Conservation (phyloP, 179 eudicot genomes). For the Carnegiea gigantea region DNA sequence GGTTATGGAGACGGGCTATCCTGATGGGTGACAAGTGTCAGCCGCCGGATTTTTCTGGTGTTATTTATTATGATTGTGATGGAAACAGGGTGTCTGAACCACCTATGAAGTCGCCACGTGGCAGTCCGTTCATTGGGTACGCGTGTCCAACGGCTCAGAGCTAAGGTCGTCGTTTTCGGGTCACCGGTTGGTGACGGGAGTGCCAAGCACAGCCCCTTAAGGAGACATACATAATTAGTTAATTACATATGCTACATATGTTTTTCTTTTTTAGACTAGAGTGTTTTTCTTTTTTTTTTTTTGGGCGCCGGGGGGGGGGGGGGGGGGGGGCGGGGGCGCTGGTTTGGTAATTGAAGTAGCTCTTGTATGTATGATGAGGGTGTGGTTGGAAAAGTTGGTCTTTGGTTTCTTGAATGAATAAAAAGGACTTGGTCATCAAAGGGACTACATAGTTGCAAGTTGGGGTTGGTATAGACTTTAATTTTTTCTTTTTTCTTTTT, state of each 20-base stretch:
- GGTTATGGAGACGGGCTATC: constrained; percentile 50
- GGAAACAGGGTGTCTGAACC: constrained; percentile 39
- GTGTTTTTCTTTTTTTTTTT: neutral
- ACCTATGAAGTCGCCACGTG: constrained; percentile 51
- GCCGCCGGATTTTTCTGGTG: constrained; percentile 57
- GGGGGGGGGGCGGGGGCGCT: no score
- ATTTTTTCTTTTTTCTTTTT: no score
- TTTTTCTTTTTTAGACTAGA: neutral
- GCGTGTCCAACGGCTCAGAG: constrained; percentile 6
- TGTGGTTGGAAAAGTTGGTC: no score
- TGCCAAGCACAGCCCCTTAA: neutral
- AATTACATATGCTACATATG: neutral
- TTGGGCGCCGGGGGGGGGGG: no score
- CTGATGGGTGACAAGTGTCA: constrained; percentile 64
- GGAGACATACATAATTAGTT: neutral
- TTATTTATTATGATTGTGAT: constrained; percentile 52
- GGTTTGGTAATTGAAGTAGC: no score
- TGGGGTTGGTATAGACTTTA: neutral
- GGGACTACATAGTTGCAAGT: neutral
- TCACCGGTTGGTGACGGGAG: neutral
- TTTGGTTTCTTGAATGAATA: neutral
- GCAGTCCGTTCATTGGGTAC: constrained; percentile 21
- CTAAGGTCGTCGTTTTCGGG: neutral
- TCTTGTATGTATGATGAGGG: no score
- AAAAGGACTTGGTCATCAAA: neutral